A percentile compares a stretch with the other conserved stretches of the same genome.
Evolutionary conservation across 139 green algal species (phyloP).

Genomic region (Auxenochlorella protothecoides): DNA sequence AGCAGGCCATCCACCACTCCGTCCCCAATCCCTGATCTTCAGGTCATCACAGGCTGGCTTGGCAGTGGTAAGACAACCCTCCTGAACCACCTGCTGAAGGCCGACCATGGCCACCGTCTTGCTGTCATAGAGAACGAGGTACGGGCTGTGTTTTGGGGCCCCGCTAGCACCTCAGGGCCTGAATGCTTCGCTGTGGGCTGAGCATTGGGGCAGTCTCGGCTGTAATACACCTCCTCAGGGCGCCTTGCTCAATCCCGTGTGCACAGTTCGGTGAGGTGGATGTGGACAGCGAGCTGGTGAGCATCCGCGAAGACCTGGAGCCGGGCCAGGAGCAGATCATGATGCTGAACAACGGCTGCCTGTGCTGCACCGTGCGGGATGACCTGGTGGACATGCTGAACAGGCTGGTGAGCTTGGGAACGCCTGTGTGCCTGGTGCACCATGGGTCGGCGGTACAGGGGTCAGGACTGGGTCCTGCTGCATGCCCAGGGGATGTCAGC

Average conservation of each 20-base stretch:
- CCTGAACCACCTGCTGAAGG: slow-evolving; percentile 84
- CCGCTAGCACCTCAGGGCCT: no score
- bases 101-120: slow-evolving; percentile 77
- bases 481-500: no score
- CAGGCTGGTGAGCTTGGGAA: slow-evolving; percentile 43
- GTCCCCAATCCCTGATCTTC: not conserved
- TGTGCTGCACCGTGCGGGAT: slow-evolving; percentile 90
- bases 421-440: no score
- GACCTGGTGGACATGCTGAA: slow-evolving; percentile 80
- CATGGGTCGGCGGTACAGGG: no score
- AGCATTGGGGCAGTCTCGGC: no score
- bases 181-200: no score
- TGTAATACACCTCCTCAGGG: no score
- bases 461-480: no score
- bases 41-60: slow-evolving; percentile 15
- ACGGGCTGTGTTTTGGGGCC: no score
- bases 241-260: no score
- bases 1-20: no score
- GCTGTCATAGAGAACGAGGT: slow-evolving; percentile 78
- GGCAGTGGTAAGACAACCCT: slow-evolving; percentile 71
- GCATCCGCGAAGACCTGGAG: slow-evolving; percentile 35
- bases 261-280: slow-evolving; percentile 84
- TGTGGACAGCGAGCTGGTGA: slow-evolving; percentile 82
- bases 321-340: slow-evolving; percentile 65
- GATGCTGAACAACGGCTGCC: slow-evolving; percentile 44